Evolutionary conservation across 495 filamentous ascomycete species (phyloP), one percentile per base, ranked within the genome.

Genomic region (Polyplosphaeria fusca): DNA sequence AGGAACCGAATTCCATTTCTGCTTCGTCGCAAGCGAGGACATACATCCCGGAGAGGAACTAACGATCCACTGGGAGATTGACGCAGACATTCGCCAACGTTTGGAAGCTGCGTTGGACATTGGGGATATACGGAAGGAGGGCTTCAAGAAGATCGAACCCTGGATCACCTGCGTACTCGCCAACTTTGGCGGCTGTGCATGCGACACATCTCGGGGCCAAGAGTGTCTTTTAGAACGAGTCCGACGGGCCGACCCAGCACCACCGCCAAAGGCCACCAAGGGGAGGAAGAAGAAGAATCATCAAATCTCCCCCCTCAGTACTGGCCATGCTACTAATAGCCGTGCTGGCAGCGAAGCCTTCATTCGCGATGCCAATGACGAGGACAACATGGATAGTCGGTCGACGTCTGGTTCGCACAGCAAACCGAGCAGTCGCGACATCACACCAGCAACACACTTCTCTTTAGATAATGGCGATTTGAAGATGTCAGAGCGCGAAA

Each of bases 181-280:
- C 4, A 86, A 93, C 65, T 88, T 91, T 67, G 91, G 91, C 24
- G 89, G 88, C 7, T 96, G 91, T 72, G 90, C 91, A 3, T 96
- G 91, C 69, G 77, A 83, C 48, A 75, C 37, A 11, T 49, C 44
- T 2, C 45, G 25, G 24, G 52, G 53, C 24, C 35, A 38, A 20
- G 54, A 82, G 24, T 95, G 90, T 64, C 75, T 83, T 5, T 81
- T 95, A 65, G 79, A 80, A 23, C 83, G 79, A n/a, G 84, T 91
- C 39, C 86, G 89, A 72, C 80, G 83, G 52, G 83, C 82, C 25
- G 43, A 52, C 55, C 60, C 42, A 26, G 63, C 76, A 13, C 82
- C 78, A 47, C 55, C 73, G 3, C 71, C 60, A 13, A 79, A 79
- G 38, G 28, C 63, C 5, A 38, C 53, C 49, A 73, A 67, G 45